phyloP scores from a whole-genome alignment of 1,284 basidiomycete genomes.

The Sporisorium exsertum region DNA sequence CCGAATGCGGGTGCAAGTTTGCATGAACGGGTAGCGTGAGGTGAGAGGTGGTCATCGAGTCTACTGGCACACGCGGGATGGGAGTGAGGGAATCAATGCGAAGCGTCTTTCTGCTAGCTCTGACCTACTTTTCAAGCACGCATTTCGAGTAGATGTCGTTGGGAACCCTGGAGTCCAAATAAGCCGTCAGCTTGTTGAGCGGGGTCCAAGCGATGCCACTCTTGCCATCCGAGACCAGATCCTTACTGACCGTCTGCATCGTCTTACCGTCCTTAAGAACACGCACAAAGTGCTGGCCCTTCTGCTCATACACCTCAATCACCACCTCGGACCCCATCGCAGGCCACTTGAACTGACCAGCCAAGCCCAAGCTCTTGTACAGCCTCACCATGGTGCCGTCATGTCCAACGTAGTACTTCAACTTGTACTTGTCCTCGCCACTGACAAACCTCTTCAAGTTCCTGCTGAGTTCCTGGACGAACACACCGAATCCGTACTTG shows the following conservation, averaged over 20 bases:
- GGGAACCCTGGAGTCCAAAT: conserved; percentile 46
- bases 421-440: conserved; percentile 30
- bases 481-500: conserved; percentile 50
- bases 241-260: conserved; percentile 27
- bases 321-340: conserved; percentile 50
- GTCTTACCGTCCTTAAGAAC: conserved; percentile 40
- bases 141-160: conserved; percentile 46
- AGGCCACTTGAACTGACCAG: conserved; percentile 46
- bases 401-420: conserved; percentile 55
- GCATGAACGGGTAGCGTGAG: no score
- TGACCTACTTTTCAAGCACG: conserved; percentile 28
- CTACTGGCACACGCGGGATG: no score
- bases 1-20: no score
- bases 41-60: no score
- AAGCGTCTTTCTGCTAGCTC: no score
- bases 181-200: conserved; percentile 37
- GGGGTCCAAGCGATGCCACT: conserved; percentile 24
- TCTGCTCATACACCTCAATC: conserved; percentile 48
- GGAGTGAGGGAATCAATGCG: no score
- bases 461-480: conserved; percentile 42
- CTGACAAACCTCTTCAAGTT: conserved; percentile 22
- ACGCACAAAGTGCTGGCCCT: conserved; percentile 15
- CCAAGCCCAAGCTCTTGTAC: conserved; percentile 46
- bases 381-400: conserved; percentile 60
- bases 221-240: conserved; percentile 16